These are phyloP conservation scores for rapeseed (Brassica napus) DNA, from an alignment of 345 rosid species.

Conservation along the genomic window Da-Ae NC_063442.1:40013501-40014000, in stretches of 20 bases:
- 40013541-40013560: too few relatives aligned
- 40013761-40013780: not conserved
- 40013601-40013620: too few relatives aligned
- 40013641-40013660: too few relatives aligned
- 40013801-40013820: conserved; percentile 37
- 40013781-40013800: conserved; percentile 20
- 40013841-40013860: not conserved
- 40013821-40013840: conserved; percentile 31
- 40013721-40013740: not conserved
- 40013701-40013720: too few relatives aligned
- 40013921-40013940: conserved; percentile 35
- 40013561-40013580: too few relatives aligned
- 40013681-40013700: too few relatives aligned
- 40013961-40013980: conserved; percentile 7
- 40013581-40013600: too few relatives aligned
- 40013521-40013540: too few relatives aligned
- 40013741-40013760: conserved; percentile 6
- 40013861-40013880: conserved; percentile 21
- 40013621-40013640: too few relatives aligned
- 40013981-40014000: conserved; percentile 14
- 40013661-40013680: too few relatives aligned
- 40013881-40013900: conserved; percentile 39
- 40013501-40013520: too few relatives aligned
- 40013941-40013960: conserved; percentile 32
- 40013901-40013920: not conserved